Evolutionary conservation across 257 asterid genomes (phyloP).

Genomic region (Capsicum baccatum): DNA sequence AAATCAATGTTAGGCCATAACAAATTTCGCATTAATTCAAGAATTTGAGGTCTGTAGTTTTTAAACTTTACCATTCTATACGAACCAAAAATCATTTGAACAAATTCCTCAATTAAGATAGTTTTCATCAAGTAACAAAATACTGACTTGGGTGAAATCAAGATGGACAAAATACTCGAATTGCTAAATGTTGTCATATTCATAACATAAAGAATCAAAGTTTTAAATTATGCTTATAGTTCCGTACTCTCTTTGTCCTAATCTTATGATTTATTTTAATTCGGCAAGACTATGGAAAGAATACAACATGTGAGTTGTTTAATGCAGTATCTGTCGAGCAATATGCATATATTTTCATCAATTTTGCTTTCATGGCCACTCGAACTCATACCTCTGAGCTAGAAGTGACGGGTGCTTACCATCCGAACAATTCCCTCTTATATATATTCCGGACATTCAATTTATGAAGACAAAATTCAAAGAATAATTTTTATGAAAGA

Average conservation of each 20-base stretch:
- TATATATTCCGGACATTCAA: too few relatives aligned
- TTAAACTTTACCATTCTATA: not conserved
- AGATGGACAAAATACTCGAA: constrained; percentile 2
- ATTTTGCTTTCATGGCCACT: too few relatives aligned
- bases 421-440: too few relatives aligned
- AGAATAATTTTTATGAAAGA: too few relatives aligned
- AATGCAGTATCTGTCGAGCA: constrained; percentile 1
- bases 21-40: not conserved
- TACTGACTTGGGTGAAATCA: not conserved
- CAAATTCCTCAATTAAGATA: not conserved
- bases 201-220: constrained; percentile 12
- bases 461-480: too few relatives aligned
- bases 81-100: not conserved
- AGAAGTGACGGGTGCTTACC: too few relatives aligned
- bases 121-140: not conserved
- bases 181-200: not conserved
- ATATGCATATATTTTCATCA: not conserved
- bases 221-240: not conserved
- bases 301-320: not conserved
- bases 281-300: not conserved
- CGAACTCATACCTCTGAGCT: too few relatives aligned
- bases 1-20: not conserved
- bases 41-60: not conserved
- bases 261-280: not conserved
- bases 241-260: constrained; percentile 17